Evolutionary conservation across 2,329 filamentous ascomycete species (phyloP), one percentile per base, ranked within the genome.

Genomic region (Neonectria ditissima): DNA sequence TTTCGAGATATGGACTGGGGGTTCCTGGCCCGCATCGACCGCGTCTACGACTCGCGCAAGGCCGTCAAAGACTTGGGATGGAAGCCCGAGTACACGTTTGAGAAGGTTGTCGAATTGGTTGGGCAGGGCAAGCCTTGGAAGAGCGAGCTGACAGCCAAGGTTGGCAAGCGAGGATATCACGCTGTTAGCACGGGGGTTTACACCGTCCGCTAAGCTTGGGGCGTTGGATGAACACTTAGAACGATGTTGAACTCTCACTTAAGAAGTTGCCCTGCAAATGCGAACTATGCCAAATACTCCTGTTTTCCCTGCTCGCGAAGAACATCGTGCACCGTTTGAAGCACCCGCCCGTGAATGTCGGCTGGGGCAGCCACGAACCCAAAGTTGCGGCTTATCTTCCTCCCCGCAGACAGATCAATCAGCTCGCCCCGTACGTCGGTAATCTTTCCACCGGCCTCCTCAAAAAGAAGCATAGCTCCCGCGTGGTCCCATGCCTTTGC

Each of bases 261-360:
- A 34, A 43, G 18, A 41, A 22, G 20, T 45, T 39, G 53, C 16
- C 26, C 32, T 13, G 41, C 16, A 14, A 20, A 48, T 10, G n/a
- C 41, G 24, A 10, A 7, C 13, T 51, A 51, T 20, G 60, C 44
- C 45, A 78, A 18, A 48, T 71, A 73, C 0, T 69, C 72, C 0
- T 68, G 66, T 22, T 73, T 73, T 0, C 73, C 67, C 53, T 82
- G 71, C 22, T 80, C 76, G 24, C 58, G 77, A 69, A 97, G 81
- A n/a, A 97, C 93, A 66, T 89, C 86, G 77, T 91, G 91, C 2
- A 98, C 95, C 5, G 87, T 92, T 69, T 88, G 84, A 59, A 87
- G 69, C 2, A 88, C 82, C 2, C 66, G 56, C 0, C 44, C 77
- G 63, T 88, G 86, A 7, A 83, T 54, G 5, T 72, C 73, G 18